Evolutionary conservation across 257 asterid genomes (phyloP), one percentile per base, ranked within the genome.

Genomic region (Anisodus acutangulus): DNA sequence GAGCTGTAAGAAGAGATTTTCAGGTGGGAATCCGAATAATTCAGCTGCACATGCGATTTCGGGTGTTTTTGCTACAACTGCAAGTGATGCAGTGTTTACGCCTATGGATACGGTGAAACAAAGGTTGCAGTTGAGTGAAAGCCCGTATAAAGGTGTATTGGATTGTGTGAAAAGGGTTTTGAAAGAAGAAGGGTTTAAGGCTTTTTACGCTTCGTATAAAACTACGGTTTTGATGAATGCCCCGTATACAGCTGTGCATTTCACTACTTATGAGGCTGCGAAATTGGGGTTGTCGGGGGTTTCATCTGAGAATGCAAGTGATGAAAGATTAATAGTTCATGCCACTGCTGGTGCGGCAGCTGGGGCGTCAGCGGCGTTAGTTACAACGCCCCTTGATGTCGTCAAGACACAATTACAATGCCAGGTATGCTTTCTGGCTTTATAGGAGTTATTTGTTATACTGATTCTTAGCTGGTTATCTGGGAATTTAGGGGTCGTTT

Each of bases 21-120:
- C 98, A 2, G 92, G 90, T 0, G 99, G 97, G 3, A 90, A 95
- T 31, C 90, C 94, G 2, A 91, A 91, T 84, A 93, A 95, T 63
- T 88, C 91, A 2, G 88, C 26, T 51, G 97, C 95, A 3, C 98
- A 97, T 72, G 97, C 98, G 0, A 90, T 83, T 6, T 89, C 99
- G 3, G 99, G 99, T 37, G 92, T 97, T 59, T 91, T 91, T 31
- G 99, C 99, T 2, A 97, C 99, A 16, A 89, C 95, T 13, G 95
- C 97, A 3, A 95, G 98, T 59, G 98, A 97, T 64, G 97, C 97
- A 5, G 98, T 95, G 74, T 89, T 95, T 12, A 97, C 98, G 35
- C 99, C 99, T 0, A 97, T 93, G 99, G 99, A 97, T 89, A 86
- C 95, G 96, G 99, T 97, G 90, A 95, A 97, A 85, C 99, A 97